Base-by-base conservation (phyloP, 805 yeast genomes). In the Torulaspora microellipsoides region DNA sequence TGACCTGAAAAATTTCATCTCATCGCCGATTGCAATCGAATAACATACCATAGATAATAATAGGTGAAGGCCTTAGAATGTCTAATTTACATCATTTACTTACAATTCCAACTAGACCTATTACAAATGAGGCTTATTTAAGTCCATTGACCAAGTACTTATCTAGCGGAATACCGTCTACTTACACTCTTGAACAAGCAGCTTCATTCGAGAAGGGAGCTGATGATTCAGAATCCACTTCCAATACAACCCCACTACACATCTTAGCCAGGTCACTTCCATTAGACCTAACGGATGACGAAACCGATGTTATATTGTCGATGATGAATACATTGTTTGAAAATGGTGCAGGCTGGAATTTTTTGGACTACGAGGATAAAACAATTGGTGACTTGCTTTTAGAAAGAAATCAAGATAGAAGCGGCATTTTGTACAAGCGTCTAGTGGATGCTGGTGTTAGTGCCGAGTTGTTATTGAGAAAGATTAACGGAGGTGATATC, bases 311-410 rank as follows among this genome's bases (percentile, higher is more conserved):
- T 1, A 73, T 81, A 0, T 45, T 66, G 27, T 61, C 66, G 10
- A 72, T 90, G 79, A 79, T 87, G 46, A 77, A 78, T 25, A 73
- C 70, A 15, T 64, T 90, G 46, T 82, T 90, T 51, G 80, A 85
- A 57, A 83, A 80, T 60, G 97, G 97, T 25, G 96, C 95, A 0
- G 95, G 95, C 8, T 90, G 97, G 97, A 82, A 84, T 63, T 71
- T 85, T 53, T 69, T 80, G 2, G 95, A 89, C 60, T 75, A 71
- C 46, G 76, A 81, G 41, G 72, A 78, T 52, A 81, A 81, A 48
- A 86, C 96, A 0, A 88, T 96, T 0, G 98, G 95, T 2, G 90
- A 95, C 63, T 73, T 89, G 7, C 70, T 90, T 17, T 64, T 73
- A 30, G 75, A 79, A 36, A 68, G 84, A 38, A 75, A 73, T 1